Conservation (phyloP, 2,329 filamentous ascomycete species). For the Paraconiothyrium brasiliense region DNA sequence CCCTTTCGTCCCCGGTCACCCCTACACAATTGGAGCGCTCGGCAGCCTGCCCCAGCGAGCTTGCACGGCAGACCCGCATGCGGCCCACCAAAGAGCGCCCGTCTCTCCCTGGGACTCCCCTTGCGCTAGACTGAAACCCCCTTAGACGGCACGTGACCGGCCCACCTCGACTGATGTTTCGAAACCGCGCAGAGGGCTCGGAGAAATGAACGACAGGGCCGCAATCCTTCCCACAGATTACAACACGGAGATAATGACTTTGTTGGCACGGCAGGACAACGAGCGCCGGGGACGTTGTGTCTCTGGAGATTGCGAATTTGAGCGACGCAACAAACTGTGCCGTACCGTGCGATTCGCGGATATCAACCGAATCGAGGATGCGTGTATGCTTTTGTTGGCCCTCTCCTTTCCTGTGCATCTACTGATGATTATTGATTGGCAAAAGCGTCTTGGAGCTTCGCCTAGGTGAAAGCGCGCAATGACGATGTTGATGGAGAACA, state of each 20-base stretch:
- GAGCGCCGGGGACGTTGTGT: background rate
- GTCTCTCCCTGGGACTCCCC: constrained; percentile 3
- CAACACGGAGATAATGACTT: background rate
- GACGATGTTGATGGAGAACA: background rate
- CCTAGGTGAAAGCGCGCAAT: background rate
- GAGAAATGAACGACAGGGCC: constrained; percentile 7
- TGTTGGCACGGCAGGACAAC: background rate
- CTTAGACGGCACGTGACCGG: background rate
- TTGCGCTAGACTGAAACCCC: background rate
- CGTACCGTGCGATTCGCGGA: constrained; percentile 3
- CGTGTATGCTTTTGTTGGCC: background rate
- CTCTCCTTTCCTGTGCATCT: background rate
- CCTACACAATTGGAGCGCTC: background rate
- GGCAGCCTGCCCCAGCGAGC: constrained; percentile 4
- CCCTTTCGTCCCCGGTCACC: background rate
- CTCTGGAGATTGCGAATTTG: constrained; percentile 9
- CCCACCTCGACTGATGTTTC: background rate
- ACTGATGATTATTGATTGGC: background rate
- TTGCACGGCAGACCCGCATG: constrained; percentile 10
- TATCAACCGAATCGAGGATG: background rate
- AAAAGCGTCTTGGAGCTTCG: background rate
- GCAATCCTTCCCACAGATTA: constrained; percentile 4
- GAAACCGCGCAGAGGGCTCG: background rate
- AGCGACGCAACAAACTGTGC: background rate
- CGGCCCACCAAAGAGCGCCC: constrained; percentile 10